Evolutionary conservation across 768 basidiomycete species (phyloP), one percentile per base, ranked within the genome.

Genomic region (Exsudoporus frostii): DNA sequence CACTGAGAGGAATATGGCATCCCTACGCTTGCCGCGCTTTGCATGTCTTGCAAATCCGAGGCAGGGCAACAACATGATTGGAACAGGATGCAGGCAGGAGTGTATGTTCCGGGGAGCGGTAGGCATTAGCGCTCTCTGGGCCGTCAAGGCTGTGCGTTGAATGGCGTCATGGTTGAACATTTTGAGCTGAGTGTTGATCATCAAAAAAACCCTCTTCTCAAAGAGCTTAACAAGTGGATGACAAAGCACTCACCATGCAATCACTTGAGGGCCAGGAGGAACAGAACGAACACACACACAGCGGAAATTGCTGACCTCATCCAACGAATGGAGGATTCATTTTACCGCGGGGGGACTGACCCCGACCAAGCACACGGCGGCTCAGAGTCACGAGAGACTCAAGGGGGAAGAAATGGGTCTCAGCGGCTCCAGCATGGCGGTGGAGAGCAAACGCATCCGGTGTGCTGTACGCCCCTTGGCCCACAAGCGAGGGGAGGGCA

Each of bases 401-500:
- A 48, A 61, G 61, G 40, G 40, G 58, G 56, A 50, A 55, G 2
- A 55, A 38, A 49, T 44, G 40, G 42, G 14, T 42, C 54, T 54
- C 61, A 59, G 56, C 57, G 57, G 45, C 48, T 9, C 30, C 52
- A 51, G 61, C 63, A 44, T 67, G 66, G 56, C 66, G 64, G 66
- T 67, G 66, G 66, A 64, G 62, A 67, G 59, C 25, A 48, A 56
- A 45, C 33, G 50, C 45, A 50, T 49, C 47, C 44, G 59, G 10
- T 51, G 42, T 53, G 58, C 48, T 48, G 55, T 56, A 33, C 40
- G 53, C 57, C 66, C 59, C 58, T 61, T 61, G 57, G 56, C 61
- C 64, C 65, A 62, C 58, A 68, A 66, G 64, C 65, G 66, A 67
- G 52, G 43, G 44, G 52, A 56, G 58, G 64, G 66, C 66, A 67